A percentile compares a stretch with the other conserved stretches of the same genome.
Conservation (phyloP, 371 early-diverging fungal species). For the Mucor saturninus region DNA sequence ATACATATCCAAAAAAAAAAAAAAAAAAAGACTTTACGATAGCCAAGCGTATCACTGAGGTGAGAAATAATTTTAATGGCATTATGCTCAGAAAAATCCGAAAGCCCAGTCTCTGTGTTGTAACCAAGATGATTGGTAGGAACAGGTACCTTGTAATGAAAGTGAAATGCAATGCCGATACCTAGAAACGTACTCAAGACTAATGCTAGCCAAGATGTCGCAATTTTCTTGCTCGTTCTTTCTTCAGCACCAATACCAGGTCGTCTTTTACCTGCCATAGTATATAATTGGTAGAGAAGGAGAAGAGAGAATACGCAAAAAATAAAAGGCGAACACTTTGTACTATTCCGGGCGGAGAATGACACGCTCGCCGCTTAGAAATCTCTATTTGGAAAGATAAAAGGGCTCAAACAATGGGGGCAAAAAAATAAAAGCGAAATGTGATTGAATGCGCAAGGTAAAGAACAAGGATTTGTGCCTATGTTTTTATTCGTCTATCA, state of each 20-base stretch:
- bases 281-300: neutral
- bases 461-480: too few relatives aligned
- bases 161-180: conserved; percentile 34
- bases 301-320: neutral
- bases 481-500: too few relatives aligned
- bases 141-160: conserved; percentile 49
- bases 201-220: conserved; percentile 18
- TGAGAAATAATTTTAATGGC: conserved; percentile 54
- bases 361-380: too few relatives aligned
- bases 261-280: conserved; percentile 14
- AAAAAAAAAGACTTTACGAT: conserved; percentile 40
- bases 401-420: too few relatives aligned
- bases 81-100: conserved; percentile 63
- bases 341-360: too few relatives aligned
- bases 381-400: too few relatives aligned
- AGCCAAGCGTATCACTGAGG: conserved; percentile 60
- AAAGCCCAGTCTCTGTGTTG: conserved; percentile 37
- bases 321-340: too few relatives aligned
- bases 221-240: conserved; percentile 17
- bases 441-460: too few relatives aligned
- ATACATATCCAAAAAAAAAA: neutral
- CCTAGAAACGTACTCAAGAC: conserved; percentile 25
- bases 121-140: conserved; percentile 45
- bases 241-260: conserved; percentile 16
- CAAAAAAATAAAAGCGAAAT: too few relatives aligned